These are phyloP conservation scores for Cladobotryum protrusum DNA, from an alignment of 2,329 filamentous ascomycete species.

Conservation along the genomic window DNA sequence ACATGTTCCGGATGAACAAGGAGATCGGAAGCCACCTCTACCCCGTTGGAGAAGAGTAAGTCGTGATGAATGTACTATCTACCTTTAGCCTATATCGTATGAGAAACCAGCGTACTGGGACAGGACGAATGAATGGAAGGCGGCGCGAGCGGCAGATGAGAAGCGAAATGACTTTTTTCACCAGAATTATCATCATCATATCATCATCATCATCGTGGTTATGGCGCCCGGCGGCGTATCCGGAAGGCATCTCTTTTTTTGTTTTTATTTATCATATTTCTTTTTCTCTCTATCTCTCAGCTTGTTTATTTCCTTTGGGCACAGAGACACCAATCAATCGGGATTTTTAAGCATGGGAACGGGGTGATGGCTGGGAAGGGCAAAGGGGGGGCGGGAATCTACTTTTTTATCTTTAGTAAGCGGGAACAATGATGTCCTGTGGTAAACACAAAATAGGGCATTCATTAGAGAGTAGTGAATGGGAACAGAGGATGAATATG, in stretches of 20 bases:
- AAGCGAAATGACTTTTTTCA: background rate
- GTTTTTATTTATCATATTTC: background rate
- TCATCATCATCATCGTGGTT: constrained; percentile 4
- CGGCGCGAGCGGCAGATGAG: background rate
- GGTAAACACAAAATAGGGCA: too few relatives aligned
- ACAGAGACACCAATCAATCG: background rate
- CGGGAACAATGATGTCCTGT: too few relatives aligned
- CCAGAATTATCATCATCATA: background rate
- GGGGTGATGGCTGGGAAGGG: background rate
- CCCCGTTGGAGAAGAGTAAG: constrained; percentile 63
- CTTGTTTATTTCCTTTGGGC: background rate
- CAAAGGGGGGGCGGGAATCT: background rate
- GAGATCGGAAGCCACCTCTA: constrained; percentile 86
- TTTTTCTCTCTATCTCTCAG: constrained; percentile 3
- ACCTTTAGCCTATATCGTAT: background rate
- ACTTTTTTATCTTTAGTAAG: background rate
- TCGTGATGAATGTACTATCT: background rate
- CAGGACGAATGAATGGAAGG: background rate
- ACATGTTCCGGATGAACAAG: constrained; percentile 99
- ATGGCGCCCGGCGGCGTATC: constrained; percentile 13
- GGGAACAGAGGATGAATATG: too few relatives aligned
- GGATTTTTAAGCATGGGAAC: background rate
- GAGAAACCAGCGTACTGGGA: background rate
- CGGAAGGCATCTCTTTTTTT: constrained; percentile 4
- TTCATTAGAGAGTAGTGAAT: too few relatives aligned